Evolutionary conservation across 1,284 basidiomycete species (phyloP).

Genomic region (Veloporphyrellus conicus): DNA sequence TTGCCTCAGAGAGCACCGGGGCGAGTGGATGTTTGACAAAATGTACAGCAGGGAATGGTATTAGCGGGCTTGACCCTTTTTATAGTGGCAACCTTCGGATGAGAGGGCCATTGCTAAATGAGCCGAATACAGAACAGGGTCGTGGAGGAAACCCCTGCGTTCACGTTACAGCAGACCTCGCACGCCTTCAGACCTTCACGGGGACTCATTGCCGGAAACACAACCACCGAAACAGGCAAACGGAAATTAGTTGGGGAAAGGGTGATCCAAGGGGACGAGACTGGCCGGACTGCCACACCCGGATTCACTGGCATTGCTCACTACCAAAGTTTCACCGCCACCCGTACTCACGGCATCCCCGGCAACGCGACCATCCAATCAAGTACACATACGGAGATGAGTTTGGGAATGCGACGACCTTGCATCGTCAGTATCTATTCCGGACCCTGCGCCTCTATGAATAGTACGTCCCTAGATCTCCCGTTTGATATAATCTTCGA

Average conservation of each 20-base stretch:
- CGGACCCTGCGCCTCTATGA: neutral
- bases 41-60: constrained; percentile 16
- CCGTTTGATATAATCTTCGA: too few species aligned
- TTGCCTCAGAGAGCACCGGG: constrained; percentile 12
- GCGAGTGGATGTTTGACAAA: constrained; percentile 12
- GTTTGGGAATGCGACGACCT: neutral
- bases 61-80: constrained; percentile 12
- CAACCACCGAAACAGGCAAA: neutral
- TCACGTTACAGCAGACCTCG: constrained; percentile 10
- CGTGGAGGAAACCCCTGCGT: neutral
- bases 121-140: neutral
- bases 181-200: neutral
- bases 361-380: neutral
- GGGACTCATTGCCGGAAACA: neutral
- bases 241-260: neutral
- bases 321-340: neutral
- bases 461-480: constrained; percentile 1
- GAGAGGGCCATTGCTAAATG: neutral
- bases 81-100: constrained; percentile 17
- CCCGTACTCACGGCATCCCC: neutral
- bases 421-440: neutral
- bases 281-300: too few species aligned
- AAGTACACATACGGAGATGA: neutral
- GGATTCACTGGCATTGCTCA: neutral
- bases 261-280: neutral